A percentile compares a stretch with the other conserved stretches of the same genome.
Conservation (phyloP, 2,329 filamentous ascomycete genomes). For the Calonectria naviculata region DNA sequence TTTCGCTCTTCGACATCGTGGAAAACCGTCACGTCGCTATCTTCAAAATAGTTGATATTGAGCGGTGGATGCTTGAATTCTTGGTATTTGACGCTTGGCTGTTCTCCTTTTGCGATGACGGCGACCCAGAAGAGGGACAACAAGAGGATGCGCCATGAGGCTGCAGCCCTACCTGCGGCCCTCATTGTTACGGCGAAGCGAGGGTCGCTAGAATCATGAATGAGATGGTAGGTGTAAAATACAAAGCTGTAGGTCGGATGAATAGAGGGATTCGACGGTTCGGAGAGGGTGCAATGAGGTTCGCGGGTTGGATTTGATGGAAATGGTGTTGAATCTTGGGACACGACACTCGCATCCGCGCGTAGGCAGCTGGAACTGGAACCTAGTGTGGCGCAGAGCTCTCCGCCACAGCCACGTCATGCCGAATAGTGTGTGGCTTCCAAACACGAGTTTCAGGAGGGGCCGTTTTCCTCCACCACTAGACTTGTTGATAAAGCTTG, state of each 20-base stretch:
- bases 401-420: slow-evolving; percentile 38
- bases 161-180: slow-evolving; percentile 57
- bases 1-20: slow-evolving; percentile 72
- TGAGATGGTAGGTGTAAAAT: slow-evolving; percentile 15
- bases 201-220: slow-evolving; percentile 56
- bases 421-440: slow-evolving; percentile 13
- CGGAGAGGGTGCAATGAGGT: slow-evolving; percentile 18
- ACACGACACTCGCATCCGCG: slow-evolving; percentile 38
- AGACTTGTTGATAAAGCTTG: background rate
- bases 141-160: slow-evolving; percentile 62
- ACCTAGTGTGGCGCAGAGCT: slow-evolving; percentile 35
- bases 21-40: slow-evolving; percentile 84
- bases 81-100: slow-evolving; percentile 73
- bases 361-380: slow-evolving; percentile 37
- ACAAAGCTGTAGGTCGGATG: background rate
- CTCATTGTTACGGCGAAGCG: slow-evolving; percentile 62
- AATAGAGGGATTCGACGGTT: slow-evolving; percentile 6
- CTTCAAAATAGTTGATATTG: slow-evolving; percentile 89
- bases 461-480: background rate
- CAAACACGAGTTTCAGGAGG: slow-evolving; percentile 7
- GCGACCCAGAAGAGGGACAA: slow-evolving; percentile 57
- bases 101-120: slow-evolving; percentile 68
- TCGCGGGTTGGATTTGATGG: slow-evolving; percentile 12
- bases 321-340: slow-evolving; percentile 30
- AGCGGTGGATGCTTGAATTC: slow-evolving; percentile 73